phyloP scores from a whole-genome alignment of 768 basidiomycete genomes.

The Agaricus bisporus region DNA sequence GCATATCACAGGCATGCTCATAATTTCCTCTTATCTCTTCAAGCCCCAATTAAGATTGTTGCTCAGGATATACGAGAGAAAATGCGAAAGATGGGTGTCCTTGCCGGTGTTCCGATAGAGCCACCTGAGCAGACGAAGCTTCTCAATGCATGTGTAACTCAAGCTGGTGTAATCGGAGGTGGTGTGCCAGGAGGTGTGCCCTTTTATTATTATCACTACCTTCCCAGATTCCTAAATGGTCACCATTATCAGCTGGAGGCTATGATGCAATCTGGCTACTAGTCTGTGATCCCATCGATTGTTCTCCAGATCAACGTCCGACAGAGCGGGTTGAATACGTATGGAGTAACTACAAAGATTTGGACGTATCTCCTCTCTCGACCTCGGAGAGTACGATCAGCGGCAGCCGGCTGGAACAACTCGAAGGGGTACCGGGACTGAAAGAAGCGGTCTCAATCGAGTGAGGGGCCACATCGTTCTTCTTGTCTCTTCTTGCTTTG shows the following conservation, averaged over 20 bases:
- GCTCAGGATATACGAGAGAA: conserved; percentile 63
- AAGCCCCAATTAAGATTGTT: neutral
- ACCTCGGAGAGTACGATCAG: conserved; percentile 62
- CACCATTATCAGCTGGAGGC: conserved; percentile 68
- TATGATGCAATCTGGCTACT: conserved; percentile 97
- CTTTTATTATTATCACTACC: neutral
- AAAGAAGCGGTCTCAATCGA: conserved; percentile 24
- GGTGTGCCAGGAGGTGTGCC: conserved; percentile 92
- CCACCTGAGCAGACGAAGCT: conserved; percentile 82
- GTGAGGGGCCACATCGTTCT: neutral
- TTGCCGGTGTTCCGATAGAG: conserved; percentile 82
- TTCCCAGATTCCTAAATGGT: neutral
- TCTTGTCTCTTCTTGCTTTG: neutral
- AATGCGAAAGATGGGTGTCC: conserved; percentile 81
- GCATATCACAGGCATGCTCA: conserved; percentile 48
- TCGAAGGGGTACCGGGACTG: conserved; percentile 54
- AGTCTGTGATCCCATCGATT: conserved; percentile 54
- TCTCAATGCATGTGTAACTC: conserved; percentile 67
- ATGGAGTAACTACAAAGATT: conserved; percentile 58
- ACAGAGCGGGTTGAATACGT: conserved; percentile 56
- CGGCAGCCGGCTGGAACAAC: conserved; percentile 58
- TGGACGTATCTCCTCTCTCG: conserved; percentile 66
- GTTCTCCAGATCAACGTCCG: conserved; percentile 42
- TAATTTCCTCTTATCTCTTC: neutral
- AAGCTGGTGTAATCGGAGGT: conserved; percentile 86